phyloP scores from a whole-genome alignment of 2,329 filamentous ascomycete genomes.

The Ampelomyces quisqualis region DNA sequence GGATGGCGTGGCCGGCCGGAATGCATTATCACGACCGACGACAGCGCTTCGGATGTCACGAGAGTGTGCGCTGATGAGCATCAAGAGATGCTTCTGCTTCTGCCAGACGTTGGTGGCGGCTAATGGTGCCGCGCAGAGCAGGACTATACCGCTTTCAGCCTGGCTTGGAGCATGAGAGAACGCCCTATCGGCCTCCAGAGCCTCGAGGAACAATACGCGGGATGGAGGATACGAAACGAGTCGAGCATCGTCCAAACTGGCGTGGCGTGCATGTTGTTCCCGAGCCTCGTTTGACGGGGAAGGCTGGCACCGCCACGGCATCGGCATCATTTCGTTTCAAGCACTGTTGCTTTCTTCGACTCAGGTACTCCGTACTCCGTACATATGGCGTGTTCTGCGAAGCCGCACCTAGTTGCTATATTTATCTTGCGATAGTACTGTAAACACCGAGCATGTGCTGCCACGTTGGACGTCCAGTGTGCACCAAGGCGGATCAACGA shows the following conservation, averaged over 20 bases:
- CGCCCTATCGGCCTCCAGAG: conserved; percentile 27
- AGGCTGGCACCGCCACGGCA: conserved; percentile 26
- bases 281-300: conserved; percentile 25
- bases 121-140: conserved; percentile 26
- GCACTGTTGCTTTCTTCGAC: conserved; percentile 3
- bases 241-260: conserved; percentile 20
- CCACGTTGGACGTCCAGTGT: background rate
- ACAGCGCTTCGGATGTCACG: conserved; percentile 18
- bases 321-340: conserved; percentile 10
- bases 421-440: conserved; percentile 16
- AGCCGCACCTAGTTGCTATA: conserved; percentile 16
- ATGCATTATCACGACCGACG: conserved; percentile 8
- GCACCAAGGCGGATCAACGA: conserved; percentile 8
- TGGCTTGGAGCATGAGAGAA: conserved; percentile 21
- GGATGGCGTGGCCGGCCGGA: conserved; percentile 8
- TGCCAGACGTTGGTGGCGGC: conserved; percentile 36
- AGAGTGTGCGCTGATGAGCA: conserved; percentile 16
- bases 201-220: conserved; percentile 19
- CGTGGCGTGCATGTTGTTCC: conserved; percentile 25
- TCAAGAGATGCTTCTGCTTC: conserved; percentile 17
- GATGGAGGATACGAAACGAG: conserved; percentile 17
- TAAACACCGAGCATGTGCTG: conserved; percentile 22
- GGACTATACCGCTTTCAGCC: conserved; percentile 24
- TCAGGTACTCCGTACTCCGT: too few species aligned
- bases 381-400: conserved; percentile 18